A percentile compares a stretch with the other conserved stretches of the same genome.
Conservation (phyloP, 2,329 filamentous ascomycete species). For the Tolypocladium amazonense region DNA sequence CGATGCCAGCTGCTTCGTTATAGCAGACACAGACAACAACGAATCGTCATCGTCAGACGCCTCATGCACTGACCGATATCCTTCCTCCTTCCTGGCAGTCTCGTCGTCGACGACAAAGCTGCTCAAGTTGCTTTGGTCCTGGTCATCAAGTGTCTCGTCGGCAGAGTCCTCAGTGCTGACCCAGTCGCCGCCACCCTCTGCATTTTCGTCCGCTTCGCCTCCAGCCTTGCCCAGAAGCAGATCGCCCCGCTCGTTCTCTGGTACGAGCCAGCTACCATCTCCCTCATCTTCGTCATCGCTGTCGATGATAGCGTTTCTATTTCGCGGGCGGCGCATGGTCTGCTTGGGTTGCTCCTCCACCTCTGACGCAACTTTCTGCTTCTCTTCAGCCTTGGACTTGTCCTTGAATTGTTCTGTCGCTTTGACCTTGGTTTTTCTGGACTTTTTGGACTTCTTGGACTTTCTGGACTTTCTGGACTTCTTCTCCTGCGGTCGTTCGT, state of each 20-base stretch:
- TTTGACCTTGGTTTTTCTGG: conserved; percentile 4
- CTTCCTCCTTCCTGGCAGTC: conserved; percentile 19
- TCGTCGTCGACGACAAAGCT: conserved; percentile 47
- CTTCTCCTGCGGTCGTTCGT: conserved; percentile 24
- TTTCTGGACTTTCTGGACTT: conserved; percentile 18
- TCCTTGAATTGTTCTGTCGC: conserved; percentile 3
- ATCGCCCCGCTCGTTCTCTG: conserved; percentile 50
- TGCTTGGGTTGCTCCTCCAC: conserved; percentile 10
- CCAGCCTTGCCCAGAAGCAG: conserved; percentile 64
- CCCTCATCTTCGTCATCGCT: conserved; percentile 61
- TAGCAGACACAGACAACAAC: conserved; percentile 21
- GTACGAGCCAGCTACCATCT: conserved; percentile 71
- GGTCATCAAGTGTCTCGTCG: conserved; percentile 41
- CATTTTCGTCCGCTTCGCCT: conserved; percentile 79
- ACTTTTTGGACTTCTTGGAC: conserved; percentile 1
- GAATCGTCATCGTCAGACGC: conserved; percentile 20
- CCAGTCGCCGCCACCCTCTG: conserved; percentile 75
- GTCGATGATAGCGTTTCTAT: conserved; percentile 49
- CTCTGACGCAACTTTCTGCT: conserved; percentile 5
- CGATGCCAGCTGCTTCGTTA: conserved; percentile 25
- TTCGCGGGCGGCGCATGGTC: conserved; percentile 27
- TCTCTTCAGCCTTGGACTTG: conserved; percentile 9
- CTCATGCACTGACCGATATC: conserved; percentile 13
- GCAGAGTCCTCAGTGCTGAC: conserved; percentile 61
- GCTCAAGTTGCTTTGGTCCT: conserved; percentile 41